phyloP scores from a whole-genome alignment of 2,329 filamentous ascomycete species.

The Thielaviopsis populi region DNA sequence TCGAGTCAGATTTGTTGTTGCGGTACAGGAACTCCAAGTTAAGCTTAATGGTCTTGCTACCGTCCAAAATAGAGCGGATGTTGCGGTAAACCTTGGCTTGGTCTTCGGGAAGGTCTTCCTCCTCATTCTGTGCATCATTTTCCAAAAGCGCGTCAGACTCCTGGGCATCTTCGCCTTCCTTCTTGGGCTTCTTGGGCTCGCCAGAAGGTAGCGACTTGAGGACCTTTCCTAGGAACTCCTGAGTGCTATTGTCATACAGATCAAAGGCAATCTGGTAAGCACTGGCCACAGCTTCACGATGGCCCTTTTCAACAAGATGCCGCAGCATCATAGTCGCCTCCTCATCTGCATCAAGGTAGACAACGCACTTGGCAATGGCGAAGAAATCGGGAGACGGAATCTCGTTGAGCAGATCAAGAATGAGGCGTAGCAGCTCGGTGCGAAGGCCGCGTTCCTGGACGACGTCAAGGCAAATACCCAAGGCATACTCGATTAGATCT shows the following conservation, averaged over 20 bases:
- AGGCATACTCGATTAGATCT: constrained; percentile 89
- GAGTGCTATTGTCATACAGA: constrained; percentile 94
- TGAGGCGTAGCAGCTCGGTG: constrained; percentile 70
- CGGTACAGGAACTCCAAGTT: constrained; percentile 94
- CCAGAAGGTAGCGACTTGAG: constrained; percentile 58
- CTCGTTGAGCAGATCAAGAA: constrained; percentile 88
- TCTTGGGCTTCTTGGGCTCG: constrained; percentile 28
- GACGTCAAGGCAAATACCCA: constrained; percentile 94
- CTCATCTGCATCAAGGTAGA: constrained; percentile 83
- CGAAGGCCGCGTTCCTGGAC: constrained; percentile 85
- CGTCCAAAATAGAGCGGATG: constrained; percentile 58
- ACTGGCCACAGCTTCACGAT: constrained; percentile 62
- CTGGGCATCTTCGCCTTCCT: constrained; percentile 29
- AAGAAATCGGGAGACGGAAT: constrained; percentile 93
- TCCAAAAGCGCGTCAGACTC: constrained; percentile 37
- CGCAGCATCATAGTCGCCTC: constrained; percentile 78
- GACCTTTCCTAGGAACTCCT: constrained; percentile 88
- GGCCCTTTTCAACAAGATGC: constrained; percentile 64
- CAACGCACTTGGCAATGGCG: constrained; percentile 92
- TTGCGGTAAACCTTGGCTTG: constrained; percentile 44
- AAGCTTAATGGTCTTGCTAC: constrained; percentile 83
- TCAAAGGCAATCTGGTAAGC: constrained; percentile 98
- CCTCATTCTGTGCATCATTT: constrained; percentile 38
- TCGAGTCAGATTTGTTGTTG: constrained; percentile 83
- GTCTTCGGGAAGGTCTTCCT: constrained; percentile 37